phyloP scores from a whole-genome alignment of 495 filamentous ascomycete genomes.

The Physcia stellaris region DNA sequence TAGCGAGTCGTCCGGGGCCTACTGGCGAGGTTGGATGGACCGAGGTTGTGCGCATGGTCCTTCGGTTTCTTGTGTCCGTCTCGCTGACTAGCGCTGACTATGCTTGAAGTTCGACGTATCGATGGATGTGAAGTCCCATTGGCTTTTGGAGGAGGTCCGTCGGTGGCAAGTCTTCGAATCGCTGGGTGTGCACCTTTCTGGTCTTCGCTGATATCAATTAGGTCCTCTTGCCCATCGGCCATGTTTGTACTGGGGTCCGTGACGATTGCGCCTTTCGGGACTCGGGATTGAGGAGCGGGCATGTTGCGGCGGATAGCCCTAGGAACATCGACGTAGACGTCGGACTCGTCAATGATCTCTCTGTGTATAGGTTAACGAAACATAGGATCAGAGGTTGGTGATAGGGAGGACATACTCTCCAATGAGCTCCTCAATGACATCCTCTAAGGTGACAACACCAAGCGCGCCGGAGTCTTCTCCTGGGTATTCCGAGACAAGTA shows the following conservation, averaged over 20 bases:
- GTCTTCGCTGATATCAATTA: slow-evolving; percentile 25
- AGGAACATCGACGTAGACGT: slow-evolving; percentile 92
- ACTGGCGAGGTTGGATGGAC: slow-evolving; percentile 81
- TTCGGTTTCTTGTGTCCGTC: slow-evolving; percentile 23
- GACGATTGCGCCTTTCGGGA: slow-evolving; percentile 44
- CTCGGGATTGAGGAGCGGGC: slow-evolving; percentile 48
- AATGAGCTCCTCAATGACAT: slow-evolving; percentile 96
- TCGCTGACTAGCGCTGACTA: slow-evolving; percentile 17
- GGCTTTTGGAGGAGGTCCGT: slow-evolving; percentile 1
- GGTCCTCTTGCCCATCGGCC: slow-evolving; percentile 18
- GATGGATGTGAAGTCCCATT: slow-evolving; percentile 8
- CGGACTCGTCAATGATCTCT: slow-evolving; percentile 80
- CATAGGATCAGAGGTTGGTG: background rate
- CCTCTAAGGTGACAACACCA: slow-evolving; percentile 89
- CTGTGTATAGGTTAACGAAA: slow-evolving; percentile 23
- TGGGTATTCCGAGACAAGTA: slow-evolving; percentile 80
- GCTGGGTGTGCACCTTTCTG: slow-evolving; percentile 12
- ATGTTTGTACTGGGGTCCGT: slow-evolving; percentile 15
- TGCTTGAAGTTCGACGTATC: slow-evolving; percentile 36
- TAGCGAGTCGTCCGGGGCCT: slow-evolving; percentile 75
- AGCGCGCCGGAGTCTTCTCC: slow-evolving; percentile 79
- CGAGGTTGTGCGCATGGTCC: slow-evolving; percentile 78
- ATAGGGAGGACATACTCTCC: slow-evolving; percentile 73
- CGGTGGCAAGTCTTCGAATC: slow-evolving; percentile 2
- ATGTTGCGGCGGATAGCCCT: slow-evolving; percentile 81